Conservation (phyloP, 805 yeast species). For the Candida koratica region DNA sequence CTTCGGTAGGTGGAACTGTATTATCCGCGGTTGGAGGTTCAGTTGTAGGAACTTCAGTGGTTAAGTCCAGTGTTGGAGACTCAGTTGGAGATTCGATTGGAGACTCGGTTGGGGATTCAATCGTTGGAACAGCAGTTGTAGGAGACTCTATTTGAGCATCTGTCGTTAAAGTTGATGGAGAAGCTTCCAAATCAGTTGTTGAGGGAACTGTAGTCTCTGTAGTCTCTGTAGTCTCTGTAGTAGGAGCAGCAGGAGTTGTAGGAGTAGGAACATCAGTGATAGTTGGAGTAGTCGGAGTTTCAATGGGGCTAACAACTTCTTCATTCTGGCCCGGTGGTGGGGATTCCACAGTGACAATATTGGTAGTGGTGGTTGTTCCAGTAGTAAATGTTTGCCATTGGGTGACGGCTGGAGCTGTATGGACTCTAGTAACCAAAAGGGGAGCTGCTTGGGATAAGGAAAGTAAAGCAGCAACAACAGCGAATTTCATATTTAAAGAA, state of each 20-base stretch:
- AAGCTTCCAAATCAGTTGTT: conserved; percentile 9
- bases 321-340: conserved; percentile 19
- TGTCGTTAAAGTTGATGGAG: conserved; percentile 12
- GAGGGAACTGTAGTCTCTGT: conserved; percentile 7
- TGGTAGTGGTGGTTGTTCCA: conserved; percentile 16
- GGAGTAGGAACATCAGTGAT: conserved; percentile 7
- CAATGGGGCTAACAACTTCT: conserved; percentile 3
- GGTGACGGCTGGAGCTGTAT: conserved; percentile 29
- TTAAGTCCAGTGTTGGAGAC: no score
- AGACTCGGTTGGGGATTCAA: no score
- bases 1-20: conserved; percentile 11
- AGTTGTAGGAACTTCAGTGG: conserved; percentile 10
- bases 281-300: conserved; percentile 7
- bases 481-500: conserved; percentile 13
- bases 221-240: conserved; percentile 7
- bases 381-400: conserved; percentile 21
- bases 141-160: conserved; percentile 7
- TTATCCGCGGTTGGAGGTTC: conserved; percentile 11
- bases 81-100: conserved; percentile 13
- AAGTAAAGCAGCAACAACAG: conserved; percentile 17
- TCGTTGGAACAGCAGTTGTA: conserved; percentile 7
- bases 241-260: background rate
- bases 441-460: conserved; percentile 24
- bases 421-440: conserved; percentile 20
- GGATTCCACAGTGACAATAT: conserved; percentile 16